phyloP scores from a whole-genome alignment of 2,329 filamentous ascomycete genomes.

The Uncinocarpus reesii region DNA sequence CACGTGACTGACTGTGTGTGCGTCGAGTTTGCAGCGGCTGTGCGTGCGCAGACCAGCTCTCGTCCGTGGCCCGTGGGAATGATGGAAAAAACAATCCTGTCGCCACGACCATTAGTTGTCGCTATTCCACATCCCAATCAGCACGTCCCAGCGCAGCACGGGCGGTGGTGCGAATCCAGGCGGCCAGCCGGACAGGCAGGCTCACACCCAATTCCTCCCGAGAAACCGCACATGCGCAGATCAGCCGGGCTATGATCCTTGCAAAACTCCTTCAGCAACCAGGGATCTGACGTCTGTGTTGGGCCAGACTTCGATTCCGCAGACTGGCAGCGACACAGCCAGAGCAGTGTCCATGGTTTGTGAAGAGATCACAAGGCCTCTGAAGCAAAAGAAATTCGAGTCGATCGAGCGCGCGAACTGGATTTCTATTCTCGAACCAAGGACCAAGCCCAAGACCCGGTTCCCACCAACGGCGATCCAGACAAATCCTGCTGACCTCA shows the following conservation, averaged over 20 bases:
- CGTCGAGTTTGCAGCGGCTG: too few relatives aligned
- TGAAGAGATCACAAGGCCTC: background rate
- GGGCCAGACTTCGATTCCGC: background rate
- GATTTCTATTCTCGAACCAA: background rate
- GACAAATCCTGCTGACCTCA: background rate
- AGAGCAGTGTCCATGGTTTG: too few relatives aligned
- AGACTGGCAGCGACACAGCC: background rate
- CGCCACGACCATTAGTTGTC: background rate
- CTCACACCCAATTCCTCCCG: background rate
- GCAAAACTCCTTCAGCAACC: background rate
- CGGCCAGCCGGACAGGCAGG: background rate
- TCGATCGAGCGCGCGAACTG: background rate
- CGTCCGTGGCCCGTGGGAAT: too few relatives aligned
- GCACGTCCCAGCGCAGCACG: background rate
- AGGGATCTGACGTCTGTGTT: background rate
- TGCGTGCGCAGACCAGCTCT: too few relatives aligned
- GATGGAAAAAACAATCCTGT: background rate
- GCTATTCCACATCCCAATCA: constrained; percentile 1
- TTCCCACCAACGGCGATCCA: background rate
- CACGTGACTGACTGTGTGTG: too few relatives aligned
- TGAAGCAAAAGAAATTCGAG: background rate
- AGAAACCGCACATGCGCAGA: background rate
- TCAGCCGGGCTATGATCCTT: constrained; percentile 4
- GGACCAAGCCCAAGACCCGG: background rate
- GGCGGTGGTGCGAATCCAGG: background rate